These are phyloP conservation scores for Theileria equi DNA, from an alignment of 169 alveolate genomes.

Conservation along the genomic window DNA sequence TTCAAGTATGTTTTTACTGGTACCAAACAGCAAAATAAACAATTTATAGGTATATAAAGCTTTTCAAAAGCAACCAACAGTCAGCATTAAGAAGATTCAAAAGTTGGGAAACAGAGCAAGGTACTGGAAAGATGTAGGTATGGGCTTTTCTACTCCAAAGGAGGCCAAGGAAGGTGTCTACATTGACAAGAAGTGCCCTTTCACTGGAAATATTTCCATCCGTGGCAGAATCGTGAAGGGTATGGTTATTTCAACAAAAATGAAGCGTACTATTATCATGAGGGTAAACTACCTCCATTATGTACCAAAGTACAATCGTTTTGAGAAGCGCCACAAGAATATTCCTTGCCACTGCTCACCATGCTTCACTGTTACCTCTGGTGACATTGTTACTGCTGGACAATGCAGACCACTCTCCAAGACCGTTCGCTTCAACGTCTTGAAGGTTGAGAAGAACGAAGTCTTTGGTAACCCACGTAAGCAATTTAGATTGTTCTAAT, in stretches of 20 bases:
- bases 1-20: conserved; percentile 39
- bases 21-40: background rate
- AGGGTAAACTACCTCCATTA: conserved; percentile 98
- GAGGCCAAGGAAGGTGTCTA: conserved; percentile 97
- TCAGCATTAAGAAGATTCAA: conserved; percentile 48
- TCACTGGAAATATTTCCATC: conserved; percentile 97
- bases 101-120: conserved; percentile 79
- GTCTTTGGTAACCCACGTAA: conserved; percentile 97
- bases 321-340: conserved; percentile 98
- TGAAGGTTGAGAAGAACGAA: conserved; percentile 96
- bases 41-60: conserved; percentile 53
- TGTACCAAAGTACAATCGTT: conserved; percentile 96
- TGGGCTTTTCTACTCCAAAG: conserved; percentile 97
- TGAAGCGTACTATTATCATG: conserved; percentile 97
- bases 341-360: conserved; percentile 97
- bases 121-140: conserved; percentile 94
- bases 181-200: conserved; percentile 99
- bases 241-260: conserved; percentile 96
- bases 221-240: conserved; percentile 98
- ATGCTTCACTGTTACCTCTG: conserved; percentile 95
- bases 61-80: conserved; percentile 64
- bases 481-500: conserved; percentile 94
- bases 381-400: conserved; percentile 98
- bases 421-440: conserved; percentile 98
- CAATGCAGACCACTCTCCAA: conserved; percentile 99